A percentile compares a stretch with the other conserved stretches of the same genome.
These are phyloP conservation scores for Pyrrhoderma noxium DNA, from an alignment of 1,284 basidiomycete species.

Conservation along the genomic window DNA sequence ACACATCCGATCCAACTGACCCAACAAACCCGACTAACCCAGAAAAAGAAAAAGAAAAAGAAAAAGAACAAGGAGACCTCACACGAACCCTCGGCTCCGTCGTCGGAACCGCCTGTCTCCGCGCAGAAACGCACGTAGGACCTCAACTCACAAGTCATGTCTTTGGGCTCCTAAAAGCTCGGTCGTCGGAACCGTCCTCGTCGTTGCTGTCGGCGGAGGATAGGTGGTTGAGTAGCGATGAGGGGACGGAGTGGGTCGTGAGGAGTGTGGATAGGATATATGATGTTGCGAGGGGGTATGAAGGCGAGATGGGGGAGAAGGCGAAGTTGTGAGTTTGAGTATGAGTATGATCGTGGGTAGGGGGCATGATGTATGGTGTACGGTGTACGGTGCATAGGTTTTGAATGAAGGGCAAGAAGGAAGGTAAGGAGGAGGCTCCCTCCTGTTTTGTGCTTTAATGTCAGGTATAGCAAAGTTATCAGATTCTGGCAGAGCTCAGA, in stretches of 20 bases:
- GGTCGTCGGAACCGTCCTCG: conserved; percentile 30
- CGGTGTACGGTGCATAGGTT: neutral
- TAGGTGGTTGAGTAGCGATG: conserved; percentile 81
- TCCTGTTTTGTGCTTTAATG: too few relatives aligned
- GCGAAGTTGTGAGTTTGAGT: conserved; percentile 51
- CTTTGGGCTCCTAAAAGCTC: conserved; percentile 88
- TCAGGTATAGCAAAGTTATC: too few relatives aligned
- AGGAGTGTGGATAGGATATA: conserved; percentile 78
- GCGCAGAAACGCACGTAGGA: conserved; percentile 83
- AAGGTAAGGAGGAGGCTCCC: too few relatives aligned
- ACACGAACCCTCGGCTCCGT: conserved; percentile 84
- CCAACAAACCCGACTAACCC: too few relatives aligned
- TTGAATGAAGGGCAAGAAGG: too few relatives aligned
- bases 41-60: too few relatives aligned
- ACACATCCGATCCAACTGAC: too few relatives aligned
- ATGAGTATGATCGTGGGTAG: neutral
- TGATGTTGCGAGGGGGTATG: conserved; percentile 47
- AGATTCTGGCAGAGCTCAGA: too few relatives aligned
- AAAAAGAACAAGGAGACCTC: conserved; percentile 68
- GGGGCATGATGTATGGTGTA: neutral
- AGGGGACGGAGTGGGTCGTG: conserved; percentile 90
- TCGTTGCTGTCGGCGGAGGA: conserved; percentile 65
- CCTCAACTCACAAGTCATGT: conserved; percentile 91
- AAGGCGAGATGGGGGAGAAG: conserved; percentile 29
- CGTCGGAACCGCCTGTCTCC: conserved; percentile 85